phyloP scores from a whole-genome alignment of 768 basidiomycete genomes.

The Psilocybe cubensis region DNA sequence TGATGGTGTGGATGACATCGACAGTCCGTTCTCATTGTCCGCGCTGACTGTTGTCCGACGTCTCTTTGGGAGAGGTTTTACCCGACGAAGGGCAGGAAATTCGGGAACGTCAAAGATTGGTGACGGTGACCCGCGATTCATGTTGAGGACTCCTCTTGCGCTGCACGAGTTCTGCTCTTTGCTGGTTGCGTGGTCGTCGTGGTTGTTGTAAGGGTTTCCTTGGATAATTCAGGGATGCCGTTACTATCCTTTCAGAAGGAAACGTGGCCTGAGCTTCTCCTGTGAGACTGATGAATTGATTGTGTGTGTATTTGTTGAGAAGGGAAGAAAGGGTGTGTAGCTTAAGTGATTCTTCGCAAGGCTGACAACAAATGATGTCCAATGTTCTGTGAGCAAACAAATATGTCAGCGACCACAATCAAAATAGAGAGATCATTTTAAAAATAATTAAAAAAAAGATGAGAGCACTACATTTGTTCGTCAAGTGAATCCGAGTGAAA shows the following conservation, averaged over 20 bases:
- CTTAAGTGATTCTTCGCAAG: neutral
- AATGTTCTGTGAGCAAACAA: neutral
- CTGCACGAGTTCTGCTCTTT: neutral
- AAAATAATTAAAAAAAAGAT: neutral
- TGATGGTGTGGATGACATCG: constrained; percentile 10
- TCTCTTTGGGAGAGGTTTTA: constrained; percentile 82
- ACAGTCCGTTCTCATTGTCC: constrained; percentile 1
- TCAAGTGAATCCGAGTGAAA: neutral
- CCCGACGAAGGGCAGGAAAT: constrained; percentile 61
- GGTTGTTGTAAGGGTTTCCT: neutral
- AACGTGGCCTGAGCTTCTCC: neutral
- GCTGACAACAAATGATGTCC: neutral
- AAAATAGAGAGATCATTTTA: neutral
- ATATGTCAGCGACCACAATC: neutral
- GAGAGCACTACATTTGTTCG: neutral
- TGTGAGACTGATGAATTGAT: neutral
- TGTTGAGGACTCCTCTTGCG: constrained; percentile 28
- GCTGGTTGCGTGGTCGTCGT: neutral
- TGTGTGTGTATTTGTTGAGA: neutral
- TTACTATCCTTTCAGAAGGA: neutral
- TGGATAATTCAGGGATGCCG: neutral
- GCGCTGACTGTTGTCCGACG: constrained; percentile 47
- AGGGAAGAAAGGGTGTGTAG: neutral
- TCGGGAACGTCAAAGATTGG: constrained; percentile 70
- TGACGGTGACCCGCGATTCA: constrained; percentile 56